Evolutionary conservation across 2,329 filamentous ascomycete species (phyloP).

Genomic region (Pseudogymnoascus sp.): DNA sequence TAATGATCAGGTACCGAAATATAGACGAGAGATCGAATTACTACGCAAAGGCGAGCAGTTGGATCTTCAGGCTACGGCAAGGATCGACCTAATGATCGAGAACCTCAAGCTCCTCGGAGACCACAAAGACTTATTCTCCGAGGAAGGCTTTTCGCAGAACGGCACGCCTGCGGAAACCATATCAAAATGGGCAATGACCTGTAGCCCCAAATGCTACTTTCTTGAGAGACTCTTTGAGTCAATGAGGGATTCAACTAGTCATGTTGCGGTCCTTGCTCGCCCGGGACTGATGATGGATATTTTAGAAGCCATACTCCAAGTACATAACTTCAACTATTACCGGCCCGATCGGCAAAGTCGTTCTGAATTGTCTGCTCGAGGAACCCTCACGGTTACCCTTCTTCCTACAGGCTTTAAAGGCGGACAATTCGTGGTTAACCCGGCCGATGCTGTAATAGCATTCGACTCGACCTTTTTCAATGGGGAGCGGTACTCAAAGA

Average conservation of each 20-base stretch:
- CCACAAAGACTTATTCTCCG: slow-evolving; percentile 43
- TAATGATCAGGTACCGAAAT: slow-evolving; percentile 38
- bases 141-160: slow-evolving; percentile 30
- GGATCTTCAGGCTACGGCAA: slow-evolving; percentile 31
- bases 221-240: slow-evolving; percentile 44
- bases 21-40: slow-evolving; percentile 35
- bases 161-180: slow-evolving; percentile 36
- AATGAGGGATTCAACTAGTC: slow-evolving; percentile 35
- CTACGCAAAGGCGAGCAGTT: slow-evolving; percentile 41
- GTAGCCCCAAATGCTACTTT: slow-evolving; percentile 54
- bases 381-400: slow-evolving; percentile 18
- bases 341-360: slow-evolving; percentile 20
- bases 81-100: slow-evolving; percentile 43
- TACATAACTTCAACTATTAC: slow-evolving; percentile 29
- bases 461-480: slow-evolving; percentile 10
- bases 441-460: slow-evolving; percentile 13
- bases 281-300: slow-evolving; percentile 42
- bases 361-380: slow-evolving; percentile 22
- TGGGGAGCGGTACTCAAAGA: slow-evolving; percentile 3
- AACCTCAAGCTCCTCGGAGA: slow-evolving; percentile 47
- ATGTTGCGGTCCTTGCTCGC: slow-evolving; percentile 45
- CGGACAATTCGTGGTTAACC: slow-evolving; percentile 10
- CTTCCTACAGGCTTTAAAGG: slow-evolving; percentile 18
- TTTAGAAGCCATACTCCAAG: slow-evolving; percentile 40
- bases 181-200: slow-evolving; percentile 43